Evolutionary conservation across 805 yeast species (phyloP), one percentile per base, ranked within the genome.

Genomic region (Cyberlindnera maritima): DNA sequence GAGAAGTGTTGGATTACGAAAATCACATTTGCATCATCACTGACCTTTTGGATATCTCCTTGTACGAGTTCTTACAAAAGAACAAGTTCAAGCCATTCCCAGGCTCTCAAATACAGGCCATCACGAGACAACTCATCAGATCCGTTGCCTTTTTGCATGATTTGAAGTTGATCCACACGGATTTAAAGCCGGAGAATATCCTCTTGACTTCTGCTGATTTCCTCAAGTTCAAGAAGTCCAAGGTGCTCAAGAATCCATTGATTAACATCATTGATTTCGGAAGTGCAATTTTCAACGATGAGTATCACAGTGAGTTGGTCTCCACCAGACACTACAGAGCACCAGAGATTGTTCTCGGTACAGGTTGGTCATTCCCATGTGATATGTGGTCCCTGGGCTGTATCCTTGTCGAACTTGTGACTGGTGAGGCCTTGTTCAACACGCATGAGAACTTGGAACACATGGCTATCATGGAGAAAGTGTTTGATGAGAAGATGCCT

Each of bases 371-470:
- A 8, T 90, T 78, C 58, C 96, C 97, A 1, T 92, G 98, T 65
- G 99, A 94, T 64, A 72, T 92, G 70, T 94, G 99, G 99, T 88
- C 96, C 1, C 75, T 94, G 37, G 99, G 97, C 1, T 92, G 98
- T 65, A 88, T 94, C 14, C 68, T 94, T 31, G 91, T 89, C 10
- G 99, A 94, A 67, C 68, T 94, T 41, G 83, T 88, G 33, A 88
- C 95, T 17, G 99, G 99, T 23, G 96, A 89, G 60, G 96, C 97
- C 1, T 69, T 94, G 20, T 94, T 92, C 67, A 90, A 88, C 55
- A 94, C 98, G 1, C 97, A 92, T 64, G 97, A 94, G 62, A 91
- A 92, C 64, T 70, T 83, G 42, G 98, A 92, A 65, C 99, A 94
- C 67, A 71, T 94, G 64, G 96, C 96, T 14, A 83, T 94, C 86